A percentile compares a stretch with the other conserved stretches of the same genome.
Evolutionary conservation across 768 basidiomycete genomes (phyloP).

Genomic region (Termitomyces sp.): DNA sequence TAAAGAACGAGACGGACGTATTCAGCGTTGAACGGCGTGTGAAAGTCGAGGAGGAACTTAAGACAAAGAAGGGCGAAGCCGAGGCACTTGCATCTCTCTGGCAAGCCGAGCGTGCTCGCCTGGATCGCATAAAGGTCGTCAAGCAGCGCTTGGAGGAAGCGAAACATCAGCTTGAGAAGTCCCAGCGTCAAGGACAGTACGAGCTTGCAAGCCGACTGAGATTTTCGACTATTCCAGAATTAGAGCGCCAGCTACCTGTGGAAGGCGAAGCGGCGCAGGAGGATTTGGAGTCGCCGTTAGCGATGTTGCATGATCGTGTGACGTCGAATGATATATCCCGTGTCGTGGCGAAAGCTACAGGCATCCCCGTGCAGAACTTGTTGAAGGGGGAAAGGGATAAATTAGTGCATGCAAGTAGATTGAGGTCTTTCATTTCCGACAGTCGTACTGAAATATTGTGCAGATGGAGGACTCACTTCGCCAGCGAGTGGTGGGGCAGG

Average conservation of each 20-base stretch:
- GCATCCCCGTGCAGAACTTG: slow-evolving; percentile 86
- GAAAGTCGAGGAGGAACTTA: slow-evolving; percentile 62
- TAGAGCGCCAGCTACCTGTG: slow-evolving; percentile 65
- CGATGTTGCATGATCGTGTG: slow-evolving; percentile 81
- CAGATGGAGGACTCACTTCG: slow-evolving; percentile 85
- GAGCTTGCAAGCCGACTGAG: slow-evolving; percentile 81
- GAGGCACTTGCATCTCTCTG: slow-evolving; percentile 58
- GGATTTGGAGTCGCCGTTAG: slow-evolving; percentile 43
- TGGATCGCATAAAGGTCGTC: slow-evolving; percentile 65
- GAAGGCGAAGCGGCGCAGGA: slow-evolving; percentile 35
- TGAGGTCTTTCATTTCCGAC: not conserved
- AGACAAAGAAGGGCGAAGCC: slow-evolving; percentile 58
- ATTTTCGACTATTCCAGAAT: slow-evolving; percentile 79
- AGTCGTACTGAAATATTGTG: not conserved
- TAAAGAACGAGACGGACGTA: slow-evolving; percentile 84
- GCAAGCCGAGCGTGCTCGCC: slow-evolving; percentile 68
- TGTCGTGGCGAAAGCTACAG: slow-evolving; percentile 84
- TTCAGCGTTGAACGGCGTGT: slow-evolving; percentile 72
- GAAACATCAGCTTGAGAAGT: slow-evolving; percentile 81
- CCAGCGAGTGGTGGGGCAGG: slow-evolving; percentile 83
- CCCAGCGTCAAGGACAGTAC: slow-evolving; percentile 84
- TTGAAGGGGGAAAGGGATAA: slow-evolving; percentile 88
- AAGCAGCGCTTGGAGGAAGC: slow-evolving; percentile 77
- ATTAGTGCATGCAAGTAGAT: slow-evolving; percentile 67
- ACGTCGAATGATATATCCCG: slow-evolving; percentile 86